Base-by-base conservation (phyloP, 352 stramenopile species). In the Phytophthora vignae region DNA sequence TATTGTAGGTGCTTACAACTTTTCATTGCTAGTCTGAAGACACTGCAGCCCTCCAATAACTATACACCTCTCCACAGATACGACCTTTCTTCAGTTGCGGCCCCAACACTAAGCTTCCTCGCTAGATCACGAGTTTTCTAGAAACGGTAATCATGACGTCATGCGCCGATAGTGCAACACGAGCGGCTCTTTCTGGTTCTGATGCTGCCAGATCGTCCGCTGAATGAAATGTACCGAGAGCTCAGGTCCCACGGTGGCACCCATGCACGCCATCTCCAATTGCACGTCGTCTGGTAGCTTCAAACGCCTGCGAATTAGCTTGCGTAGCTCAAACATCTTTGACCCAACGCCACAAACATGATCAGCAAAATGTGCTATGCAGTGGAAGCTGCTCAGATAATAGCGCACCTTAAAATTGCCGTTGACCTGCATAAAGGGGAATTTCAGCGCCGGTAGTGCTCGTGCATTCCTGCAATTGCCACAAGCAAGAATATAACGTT, bases 201-300 rank as follows among this genome's bases (percentile, higher is more conserved):
- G 78, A 54, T 76, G 76, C 42, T 90, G 76, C 85, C 85, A 91
- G 40, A 91, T 89, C 44, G 84, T 91, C 29, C 82, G 82, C 42
- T 84, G 70, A 48, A 91, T 89, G 65, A 93, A 91, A 33, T 83
- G 67, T 40, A 90, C 73, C 21, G 85, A 93, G 5, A 92, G 77
- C 31, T 91, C 85, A 14, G 81, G 84, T 0, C 85, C 85, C 17
- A 93, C 82, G 0, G 76, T 89, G 21, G 81, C 68, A 8, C 78
- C 81, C 68, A 93, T 83, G 61, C 83, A 91, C 50, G 69, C 64
- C 12, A 93, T 74, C 60, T 93, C 85, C 22, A 93, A 60, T 29
- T 85, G 73, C 9, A 73, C 64, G 0, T 67, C 31, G 7, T 78
- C 69, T 53, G 58, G 42, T 66, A 88, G 38, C 56, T 71, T 58